Base-by-base conservation (phyloP, 352 stramenopile species). In the Globisporangium yorkense region DNA sequence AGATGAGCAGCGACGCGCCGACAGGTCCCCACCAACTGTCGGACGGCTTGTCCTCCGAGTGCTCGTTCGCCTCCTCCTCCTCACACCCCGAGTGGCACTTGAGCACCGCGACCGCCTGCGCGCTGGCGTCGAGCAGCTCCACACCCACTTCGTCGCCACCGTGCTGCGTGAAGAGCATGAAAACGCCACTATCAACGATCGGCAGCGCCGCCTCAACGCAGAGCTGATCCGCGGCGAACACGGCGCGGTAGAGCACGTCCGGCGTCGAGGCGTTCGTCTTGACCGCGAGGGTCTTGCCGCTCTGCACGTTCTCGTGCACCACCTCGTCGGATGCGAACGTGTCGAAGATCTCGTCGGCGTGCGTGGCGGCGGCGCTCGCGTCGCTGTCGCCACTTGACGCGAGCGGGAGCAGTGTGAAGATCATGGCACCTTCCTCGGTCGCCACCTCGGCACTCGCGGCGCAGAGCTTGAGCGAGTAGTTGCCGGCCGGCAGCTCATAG, bases 101-200 rank as follows among this genome's bases (percentile, higher is more conserved):
- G 54, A 21, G 52, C 24, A 31, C 45, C 18, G 39, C 7, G 7
- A 49, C 53, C 20, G 40, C 29, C 33, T 57, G 41, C 4, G 51
- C n/a, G 18, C 27, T 31, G 5, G 35, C 37, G 35, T 63, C 35
- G 15, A 16, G 35, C 27, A 63, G 27, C 44, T 21, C 33, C 24
- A 52, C 37, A 4, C 39, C 47, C 24, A 66, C 57, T 50, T 71
- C 65, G 15, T 67, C 59, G n/a, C 39, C 29, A 0, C 56, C 57
- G 35, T 74, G 63, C 48, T 71, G 43, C 5, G 61, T 55, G 18
- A 71, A 66, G 24, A 74, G 49, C 47, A 74, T 60, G 43, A 65
- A 68, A 47, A 52, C 57, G 16, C 56, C 52, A 0, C 35, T 20
- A 4, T 37, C 51, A 5, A 52, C 18, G 16, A 71, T 44, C 20